A percentile compares a stretch with the other conserved stretches of the same genome.
Conservation (phyloP, 805 yeast species). For the Saitoella complicata region DNA sequence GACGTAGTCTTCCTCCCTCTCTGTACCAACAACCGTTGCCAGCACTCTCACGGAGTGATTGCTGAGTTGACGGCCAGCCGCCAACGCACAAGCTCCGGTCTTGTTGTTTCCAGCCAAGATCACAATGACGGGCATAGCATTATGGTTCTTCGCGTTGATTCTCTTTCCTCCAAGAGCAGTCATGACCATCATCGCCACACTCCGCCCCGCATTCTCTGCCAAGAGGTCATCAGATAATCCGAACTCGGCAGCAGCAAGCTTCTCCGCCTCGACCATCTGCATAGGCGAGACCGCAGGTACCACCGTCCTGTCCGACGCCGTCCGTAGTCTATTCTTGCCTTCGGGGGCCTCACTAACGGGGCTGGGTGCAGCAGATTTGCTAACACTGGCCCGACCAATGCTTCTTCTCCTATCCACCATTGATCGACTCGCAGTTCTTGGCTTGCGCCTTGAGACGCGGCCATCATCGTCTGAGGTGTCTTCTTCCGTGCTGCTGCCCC, state of each 20-base stretch:
- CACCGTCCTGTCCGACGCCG: constrained; percentile 1
- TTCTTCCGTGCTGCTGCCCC: constrained; percentile 5
- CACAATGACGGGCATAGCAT: constrained; percentile 62
- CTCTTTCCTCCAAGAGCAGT: constrained; percentile 53
- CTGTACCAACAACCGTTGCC: constrained; percentile 23
- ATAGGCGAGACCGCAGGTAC: constrained; percentile 45
- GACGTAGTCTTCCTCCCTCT: neutral
- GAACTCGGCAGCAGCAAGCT: constrained; percentile 37
- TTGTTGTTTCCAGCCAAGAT: constrained; percentile 49
- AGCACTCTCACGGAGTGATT: constrained; percentile 60
- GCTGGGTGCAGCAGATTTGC: constrained; percentile 1
- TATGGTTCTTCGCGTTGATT: constrained; percentile 48
- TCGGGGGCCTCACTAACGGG: constrained; percentile 3
- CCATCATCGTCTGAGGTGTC: neutral
- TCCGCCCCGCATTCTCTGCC: constrained; percentile 54
- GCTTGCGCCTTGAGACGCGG: neutral
- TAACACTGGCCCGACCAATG: constrained; percentile 1
- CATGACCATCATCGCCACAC: constrained; percentile 43
- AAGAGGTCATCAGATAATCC: constrained; percentile 31
- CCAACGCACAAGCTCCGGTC: constrained; percentile 60
- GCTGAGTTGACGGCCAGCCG: constrained; percentile 61
- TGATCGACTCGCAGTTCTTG: no score
- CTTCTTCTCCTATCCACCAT: constrained; percentile 2
- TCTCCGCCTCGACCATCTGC: constrained; percentile 62
- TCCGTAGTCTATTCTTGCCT: no score